Conservation (phyloP, 1,284 basidiomycete species). For the Retiboletus flavoniger region DNA sequence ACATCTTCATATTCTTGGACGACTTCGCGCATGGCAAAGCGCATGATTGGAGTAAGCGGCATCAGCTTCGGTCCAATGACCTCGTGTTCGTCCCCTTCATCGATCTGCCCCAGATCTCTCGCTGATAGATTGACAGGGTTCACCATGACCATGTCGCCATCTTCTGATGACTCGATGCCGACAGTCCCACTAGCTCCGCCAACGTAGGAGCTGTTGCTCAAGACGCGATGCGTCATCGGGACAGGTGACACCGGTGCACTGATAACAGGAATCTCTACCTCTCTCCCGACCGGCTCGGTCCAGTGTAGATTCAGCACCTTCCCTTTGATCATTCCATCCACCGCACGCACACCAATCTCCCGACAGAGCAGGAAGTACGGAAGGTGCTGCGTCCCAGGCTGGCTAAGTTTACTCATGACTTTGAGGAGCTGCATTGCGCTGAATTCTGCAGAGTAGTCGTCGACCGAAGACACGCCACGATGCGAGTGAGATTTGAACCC, state of each 20-base stretch:
- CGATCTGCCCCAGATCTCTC: conserved; percentile 38
- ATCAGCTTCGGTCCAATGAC: conserved; percentile 70
- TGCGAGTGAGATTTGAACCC: conserved; percentile 67
- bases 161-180: conserved; percentile 39
- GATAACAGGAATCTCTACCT: conserved; percentile 24
- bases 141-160: conserved; percentile 49
- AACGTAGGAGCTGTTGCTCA: conserved; percentile 31
- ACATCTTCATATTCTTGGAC: conserved; percentile 75
- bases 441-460: conserved; percentile 53
- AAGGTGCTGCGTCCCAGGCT: conserved; percentile 57
- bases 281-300: conserved; percentile 63
- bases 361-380: conserved; percentile 77
- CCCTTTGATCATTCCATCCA: conserved; percentile 78
- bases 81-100: conserved; percentile 40
- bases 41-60: conserved; percentile 74
- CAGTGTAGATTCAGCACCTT: conserved; percentile 73
- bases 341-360: conserved; percentile 72
- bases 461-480: conserved; percentile 23
- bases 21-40: conserved; percentile 76
- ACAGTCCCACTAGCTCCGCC: conserved; percentile 38
- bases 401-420: conserved; percentile 69
- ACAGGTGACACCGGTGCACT: conserved; percentile 26
- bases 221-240: conserved; percentile 28
- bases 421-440: conserved; percentile 71
- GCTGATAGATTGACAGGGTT: conserved; percentile 34